phyloP scores from a whole-genome alignment of 2,329 filamentous ascomycete species.

The Diplodia corticola region DNA sequence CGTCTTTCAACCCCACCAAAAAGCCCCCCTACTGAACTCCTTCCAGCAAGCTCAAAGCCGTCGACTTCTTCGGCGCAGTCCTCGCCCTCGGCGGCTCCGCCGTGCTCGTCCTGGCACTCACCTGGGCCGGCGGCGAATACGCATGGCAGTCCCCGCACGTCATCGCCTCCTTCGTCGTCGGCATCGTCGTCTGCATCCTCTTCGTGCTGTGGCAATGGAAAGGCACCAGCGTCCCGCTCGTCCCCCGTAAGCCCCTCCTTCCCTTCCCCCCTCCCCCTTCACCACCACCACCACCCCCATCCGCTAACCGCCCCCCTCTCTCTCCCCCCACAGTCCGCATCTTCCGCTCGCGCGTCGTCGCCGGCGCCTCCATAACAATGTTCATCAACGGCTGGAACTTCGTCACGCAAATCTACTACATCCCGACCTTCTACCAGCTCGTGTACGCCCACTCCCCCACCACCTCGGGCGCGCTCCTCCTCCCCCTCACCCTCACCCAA shows the following conservation, averaged over 20 bases:
- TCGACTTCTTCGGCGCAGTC: slow-evolving; percentile 53
- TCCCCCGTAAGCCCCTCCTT: slow-evolving; percentile 41
- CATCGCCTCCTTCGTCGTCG: slow-evolving; percentile 53
- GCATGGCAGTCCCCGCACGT: slow-evolving; percentile 55
- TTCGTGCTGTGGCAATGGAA: slow-evolving; percentile 57
- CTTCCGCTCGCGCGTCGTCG: slow-evolving; percentile 55
- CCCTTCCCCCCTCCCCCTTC: background rate
- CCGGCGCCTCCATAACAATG: slow-evolving; percentile 51
- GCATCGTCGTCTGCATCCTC: slow-evolving; percentile 41
- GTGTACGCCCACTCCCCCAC: slow-evolving; percentile 42
- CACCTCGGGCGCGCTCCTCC: slow-evolving; percentile 45
- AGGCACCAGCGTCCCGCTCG: slow-evolving; percentile 50
- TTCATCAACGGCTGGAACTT: slow-evolving; percentile 62
- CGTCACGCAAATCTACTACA: slow-evolving; percentile 55
- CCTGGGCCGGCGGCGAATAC: slow-evolving; percentile 60
- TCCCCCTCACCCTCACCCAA: slow-evolving; percentile 48
- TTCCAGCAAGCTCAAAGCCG: slow-evolving; percentile 48
- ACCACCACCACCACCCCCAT: slow-evolving; percentile 4
- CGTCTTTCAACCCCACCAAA: slow-evolving; percentile 12
- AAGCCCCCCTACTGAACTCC: slow-evolving; percentile 26
- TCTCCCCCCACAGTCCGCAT: slow-evolving; percentile 54
- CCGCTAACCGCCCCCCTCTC: no score
- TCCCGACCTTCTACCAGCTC: slow-evolving; percentile 48
- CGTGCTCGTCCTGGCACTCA: slow-evolving; percentile 42
- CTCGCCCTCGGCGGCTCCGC: slow-evolving; percentile 50